These are phyloP conservation scores for Alternaria dauci DNA, from an alignment of 2,329 filamentous ascomycete genomes.

Conservation along the genomic window DNA sequence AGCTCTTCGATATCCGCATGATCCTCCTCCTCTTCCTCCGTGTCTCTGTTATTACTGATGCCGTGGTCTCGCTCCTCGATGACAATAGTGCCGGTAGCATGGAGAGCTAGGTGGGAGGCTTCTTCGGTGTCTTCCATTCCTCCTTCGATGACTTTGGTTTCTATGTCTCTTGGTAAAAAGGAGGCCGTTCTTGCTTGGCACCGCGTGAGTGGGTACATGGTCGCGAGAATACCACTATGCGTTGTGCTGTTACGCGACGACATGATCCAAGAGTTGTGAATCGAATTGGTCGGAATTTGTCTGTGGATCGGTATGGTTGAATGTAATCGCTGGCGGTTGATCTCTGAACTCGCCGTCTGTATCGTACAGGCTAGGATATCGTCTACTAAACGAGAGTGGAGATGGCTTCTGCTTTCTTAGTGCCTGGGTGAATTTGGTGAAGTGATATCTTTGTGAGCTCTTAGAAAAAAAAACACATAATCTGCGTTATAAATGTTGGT, in stretches of 20 bases:
- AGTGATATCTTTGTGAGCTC: not conserved
- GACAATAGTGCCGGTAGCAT: not conserved
- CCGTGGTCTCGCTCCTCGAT: not conserved
- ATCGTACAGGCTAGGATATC: not conserved
- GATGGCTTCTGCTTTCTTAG: not conserved
- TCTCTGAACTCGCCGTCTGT: not conserved
- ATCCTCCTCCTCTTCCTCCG: not conserved
- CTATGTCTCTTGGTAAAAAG: not conserved
- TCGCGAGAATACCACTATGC: not conserved
- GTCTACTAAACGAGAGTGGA: not conserved
- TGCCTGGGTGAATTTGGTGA: not conserved
- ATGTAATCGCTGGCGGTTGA: not conserved
- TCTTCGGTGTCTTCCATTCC: not conserved
- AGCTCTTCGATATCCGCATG: not conserved
- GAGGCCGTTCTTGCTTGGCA: not conserved
- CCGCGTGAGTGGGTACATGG: not conserved
- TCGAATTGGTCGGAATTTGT: not conserved
- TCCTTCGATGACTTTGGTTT: not conserved
- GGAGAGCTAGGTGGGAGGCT: not conserved
- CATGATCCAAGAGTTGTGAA: not conserved
- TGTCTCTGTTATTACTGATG: rapidly evolving
- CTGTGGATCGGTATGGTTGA: not conserved
- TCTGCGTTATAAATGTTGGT: not conserved
- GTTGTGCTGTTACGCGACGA: not conserved
- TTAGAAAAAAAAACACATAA: not conserved